These are phyloP conservation scores for Claviceps cyperi DNA, from an alignment of 2,329 filamentous ascomycete species.

Conservation along the genomic window DNA sequence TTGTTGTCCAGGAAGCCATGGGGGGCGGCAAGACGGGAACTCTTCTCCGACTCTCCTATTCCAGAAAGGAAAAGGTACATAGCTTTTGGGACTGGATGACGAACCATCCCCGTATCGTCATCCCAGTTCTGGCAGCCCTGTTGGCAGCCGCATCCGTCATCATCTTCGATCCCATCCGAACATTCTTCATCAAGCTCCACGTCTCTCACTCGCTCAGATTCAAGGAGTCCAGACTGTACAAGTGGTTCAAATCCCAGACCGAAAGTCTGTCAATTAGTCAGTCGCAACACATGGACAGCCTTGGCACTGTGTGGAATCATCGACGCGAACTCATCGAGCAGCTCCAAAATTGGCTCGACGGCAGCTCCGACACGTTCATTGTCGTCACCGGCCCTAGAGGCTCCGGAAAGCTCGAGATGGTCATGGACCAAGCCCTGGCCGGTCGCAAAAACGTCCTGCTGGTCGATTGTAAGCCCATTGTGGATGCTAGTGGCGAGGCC, in stretches of 20 bases:
- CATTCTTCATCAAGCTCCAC: conserved; percentile 81
- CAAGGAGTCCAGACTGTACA: conserved; percentile 57
- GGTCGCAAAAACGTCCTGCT: conserved; percentile 64
- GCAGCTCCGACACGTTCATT: conserved; percentile 82
- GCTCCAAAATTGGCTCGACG: conserved; percentile 72
- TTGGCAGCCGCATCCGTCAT: conserved; percentile 72
- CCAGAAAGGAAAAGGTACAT: conserved; percentile 60
- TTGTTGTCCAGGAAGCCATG: conserved; percentile 49
- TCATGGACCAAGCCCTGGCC: conserved; percentile 70
- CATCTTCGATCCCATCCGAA: conserved; percentile 86
- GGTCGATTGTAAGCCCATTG: conserved; percentile 85
- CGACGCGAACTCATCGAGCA: conserved; percentile 69
- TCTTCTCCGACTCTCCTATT: conserved; percentile 67
- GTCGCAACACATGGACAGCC: conserved; percentile 48
- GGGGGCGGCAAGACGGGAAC: conserved; percentile 68
- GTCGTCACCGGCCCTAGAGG: conserved; percentile 86
- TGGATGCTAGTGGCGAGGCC: conserved; percentile 78
- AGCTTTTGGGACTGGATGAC: conserved; percentile 80
- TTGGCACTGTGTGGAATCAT: conserved; percentile 78
- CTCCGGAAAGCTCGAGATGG: conserved; percentile 78
- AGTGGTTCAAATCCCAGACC: conserved; percentile 56
- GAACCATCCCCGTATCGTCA: conserved; percentile 73
- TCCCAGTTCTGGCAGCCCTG: conserved; percentile 69
- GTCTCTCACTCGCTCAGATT: conserved; percentile 65
- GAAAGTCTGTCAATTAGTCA: conserved; percentile 52